A percentile compares a stretch with the other conserved stretches of the same genome.
Evolutionary conservation across 2,329 filamentous ascomycete species (phyloP).

Genomic region (Paracamarosporium sp.): DNA sequence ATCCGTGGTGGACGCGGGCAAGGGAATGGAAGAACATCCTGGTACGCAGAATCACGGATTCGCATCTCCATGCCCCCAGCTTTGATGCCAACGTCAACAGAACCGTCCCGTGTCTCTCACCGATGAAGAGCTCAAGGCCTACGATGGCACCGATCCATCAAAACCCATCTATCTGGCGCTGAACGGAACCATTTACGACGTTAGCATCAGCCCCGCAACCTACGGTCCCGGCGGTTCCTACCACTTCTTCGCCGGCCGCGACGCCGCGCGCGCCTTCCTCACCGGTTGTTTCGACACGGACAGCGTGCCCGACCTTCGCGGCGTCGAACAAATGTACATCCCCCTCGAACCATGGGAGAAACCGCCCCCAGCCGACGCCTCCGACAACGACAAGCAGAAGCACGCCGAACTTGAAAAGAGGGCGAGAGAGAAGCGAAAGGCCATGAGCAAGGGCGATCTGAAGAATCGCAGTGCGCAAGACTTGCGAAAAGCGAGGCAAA

Average conservation of each 20-base stretch:
- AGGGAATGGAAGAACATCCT: slow-evolving; percentile 41
- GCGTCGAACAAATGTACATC: slow-evolving; percentile 84
- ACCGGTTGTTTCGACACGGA: slow-evolving; percentile 93
- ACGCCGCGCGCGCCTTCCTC: slow-evolving; percentile 87
- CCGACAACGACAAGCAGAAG: slow-evolving; percentile 31
- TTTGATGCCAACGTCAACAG: slow-evolving; percentile 29
- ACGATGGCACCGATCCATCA: slow-evolving; percentile 76
- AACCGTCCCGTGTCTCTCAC: slow-evolving; percentile 73
- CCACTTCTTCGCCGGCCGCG: slow-evolving; percentile 82
- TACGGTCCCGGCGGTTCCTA: slow-evolving; percentile 81
- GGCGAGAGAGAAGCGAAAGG: slow-evolving; percentile 12
- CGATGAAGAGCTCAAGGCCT: slow-evolving; percentile 72
- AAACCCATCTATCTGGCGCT: slow-evolving; percentile 90
- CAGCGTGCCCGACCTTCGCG: slow-evolving; percentile 81
- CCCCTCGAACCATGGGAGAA: slow-evolving; percentile 65
- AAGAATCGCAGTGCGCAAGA: slow-evolving; percentile 69
- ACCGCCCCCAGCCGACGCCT: slow-evolving; percentile 16
- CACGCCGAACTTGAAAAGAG: slow-evolving; percentile 32
- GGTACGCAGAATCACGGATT: slow-evolving; percentile 26
- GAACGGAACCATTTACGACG: slow-evolving; percentile 86
- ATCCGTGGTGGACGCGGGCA: slow-evolving; percentile 46
- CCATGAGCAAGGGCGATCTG: slow-evolving; percentile 38
- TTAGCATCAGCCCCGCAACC: slow-evolving; percentile 63
- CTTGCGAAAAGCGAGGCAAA: slow-evolving; percentile 66
- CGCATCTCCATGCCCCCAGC: not conserved